A percentile compares a stretch with the other conserved stretches of the same genome.
Conservation (phyloP, 2,329 filamentous ascomycete species). For the Chaetomiaceae sp. region DNA sequence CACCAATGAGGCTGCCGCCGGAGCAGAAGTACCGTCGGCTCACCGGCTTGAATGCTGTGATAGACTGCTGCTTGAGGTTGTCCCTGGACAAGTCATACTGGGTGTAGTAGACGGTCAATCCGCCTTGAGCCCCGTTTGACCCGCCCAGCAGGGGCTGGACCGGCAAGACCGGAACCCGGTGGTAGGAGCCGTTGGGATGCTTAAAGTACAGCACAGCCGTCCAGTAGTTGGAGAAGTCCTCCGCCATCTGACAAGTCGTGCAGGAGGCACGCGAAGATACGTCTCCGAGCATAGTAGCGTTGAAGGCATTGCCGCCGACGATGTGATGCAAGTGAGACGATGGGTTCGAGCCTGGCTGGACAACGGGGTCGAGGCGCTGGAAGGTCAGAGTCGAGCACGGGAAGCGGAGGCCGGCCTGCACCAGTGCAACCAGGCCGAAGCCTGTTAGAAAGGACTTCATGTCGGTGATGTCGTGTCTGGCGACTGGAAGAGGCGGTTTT, state of each 20-base stretch:
- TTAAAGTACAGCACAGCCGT: constrained; percentile 26
- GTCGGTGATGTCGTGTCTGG: no score
- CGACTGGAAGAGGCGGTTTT: no score
- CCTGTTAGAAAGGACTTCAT: constrained; percentile 2
- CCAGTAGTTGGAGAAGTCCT: constrained; percentile 29
- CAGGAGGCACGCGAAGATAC: constrained; percentile 19
- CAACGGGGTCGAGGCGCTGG: constrained; percentile 26
- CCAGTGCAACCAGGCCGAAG: constrained; percentile 14
- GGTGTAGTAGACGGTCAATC: constrained; percentile 24
- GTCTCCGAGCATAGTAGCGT: constrained; percentile 23
- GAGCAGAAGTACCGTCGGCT: no score
- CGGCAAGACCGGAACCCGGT: constrained; percentile 20
- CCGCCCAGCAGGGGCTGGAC: constrained; percentile 9
- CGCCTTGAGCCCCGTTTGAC: constrained; percentile 21
- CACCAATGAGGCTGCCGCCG: no score
- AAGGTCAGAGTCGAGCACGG: constrained; percentile 26
- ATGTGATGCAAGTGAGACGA: constrained; percentile 26
- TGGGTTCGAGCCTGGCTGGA: constrained; percentile 22
- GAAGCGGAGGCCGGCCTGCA: constrained; percentile 25
- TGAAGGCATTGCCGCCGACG: constrained; percentile 26
- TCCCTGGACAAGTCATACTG: constrained; percentile 19
- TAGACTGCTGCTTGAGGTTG: constrained; percentile 18
- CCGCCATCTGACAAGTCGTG: constrained; percentile 27
- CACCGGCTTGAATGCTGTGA: constrained; percentile 25
- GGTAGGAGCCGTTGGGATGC: constrained; percentile 25